Conservation (phyloP, 306 rosid species). For the Bauhinia variegata region DNA sequence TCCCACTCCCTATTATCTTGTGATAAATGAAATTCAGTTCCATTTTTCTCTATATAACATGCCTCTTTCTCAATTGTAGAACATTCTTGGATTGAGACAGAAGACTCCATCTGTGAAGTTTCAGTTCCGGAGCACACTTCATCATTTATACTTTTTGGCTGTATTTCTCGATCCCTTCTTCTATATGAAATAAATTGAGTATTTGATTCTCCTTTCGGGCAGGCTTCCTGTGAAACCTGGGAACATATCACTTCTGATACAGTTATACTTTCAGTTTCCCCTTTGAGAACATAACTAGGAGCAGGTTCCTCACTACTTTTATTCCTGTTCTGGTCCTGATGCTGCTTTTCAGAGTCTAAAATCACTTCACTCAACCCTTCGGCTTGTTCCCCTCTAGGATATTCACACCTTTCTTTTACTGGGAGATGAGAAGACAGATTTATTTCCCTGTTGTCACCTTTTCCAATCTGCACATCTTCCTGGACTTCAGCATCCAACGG, state of each 20-base stretch:
- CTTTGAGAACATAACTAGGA: constrained; percentile 34
- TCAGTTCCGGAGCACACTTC: constrained; percentile 41
- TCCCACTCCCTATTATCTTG: constrained; percentile 43
- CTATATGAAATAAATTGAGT: constrained; percentile 37
- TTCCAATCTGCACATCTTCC: constrained; percentile 41
- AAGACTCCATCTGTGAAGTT: constrained; percentile 29
- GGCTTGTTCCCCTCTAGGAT: constrained; percentile 38
- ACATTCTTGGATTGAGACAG: constrained; percentile 43
- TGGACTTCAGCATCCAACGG: constrained; percentile 36
- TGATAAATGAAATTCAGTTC: constrained; percentile 43
- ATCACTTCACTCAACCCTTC: constrained; percentile 36
- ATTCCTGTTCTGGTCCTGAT: constrained; percentile 36
- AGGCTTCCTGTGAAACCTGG: constrained; percentile 44
- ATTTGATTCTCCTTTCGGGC: constrained; percentile 36
- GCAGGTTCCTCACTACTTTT: constrained; percentile 39
- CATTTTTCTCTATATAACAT: constrained; percentile 25
- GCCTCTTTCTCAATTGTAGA: constrained; percentile 46
- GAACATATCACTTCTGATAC: constrained; percentile 26
- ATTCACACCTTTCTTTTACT: constrained; percentile 41
- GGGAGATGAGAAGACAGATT: constrained; percentile 40
- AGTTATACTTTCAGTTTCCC: constrained; percentile 35
- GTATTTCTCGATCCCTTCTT: constrained; percentile 36
- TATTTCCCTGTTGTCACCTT: constrained; percentile 30
- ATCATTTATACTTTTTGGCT: constrained; percentile 24
- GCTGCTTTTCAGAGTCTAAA: constrained; percentile 37